Evolutionary conservation across 495 filamentous ascomycete species (phyloP).

Genomic region (Achaetomiella virescens): DNA sequence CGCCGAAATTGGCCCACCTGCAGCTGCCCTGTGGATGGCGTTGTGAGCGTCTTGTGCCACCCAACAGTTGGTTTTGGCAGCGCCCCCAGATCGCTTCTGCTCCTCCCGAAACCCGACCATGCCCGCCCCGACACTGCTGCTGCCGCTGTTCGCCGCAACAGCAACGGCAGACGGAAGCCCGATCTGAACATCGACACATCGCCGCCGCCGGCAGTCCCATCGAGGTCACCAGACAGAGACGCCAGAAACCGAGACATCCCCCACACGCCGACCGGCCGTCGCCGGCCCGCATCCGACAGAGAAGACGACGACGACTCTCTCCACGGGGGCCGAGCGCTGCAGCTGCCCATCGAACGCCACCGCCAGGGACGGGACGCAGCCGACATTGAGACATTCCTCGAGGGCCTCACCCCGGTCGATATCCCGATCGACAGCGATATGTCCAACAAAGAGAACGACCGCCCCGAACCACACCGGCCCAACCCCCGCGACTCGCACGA

Average conservation of each 20-base stretch:
- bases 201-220: slow-evolving; percentile 7
- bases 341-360: slow-evolving; percentile 8
- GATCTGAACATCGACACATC: slow-evolving; percentile 29
- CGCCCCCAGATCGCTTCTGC: slow-evolving; percentile 1
- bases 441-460: slow-evolving; percentile 27
- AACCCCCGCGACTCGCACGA: slow-evolving; percentile 72
- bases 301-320: slow-evolving; percentile 3
- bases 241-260: slow-evolving; percentile 6
- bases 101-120: slow-evolving; percentile 12
- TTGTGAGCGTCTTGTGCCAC: slow-evolving; percentile 14
- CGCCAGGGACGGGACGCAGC: slow-evolving; percentile 17
- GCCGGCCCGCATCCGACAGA: slow-evolving; percentile 17
- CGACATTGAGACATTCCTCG: slow-evolving; percentile 33
- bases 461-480: slow-evolving; percentile 27
- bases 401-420: slow-evolving; percentile 29
- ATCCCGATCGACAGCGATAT: slow-evolving; percentile 20
- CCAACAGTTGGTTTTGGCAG: slow-evolving; percentile 10
- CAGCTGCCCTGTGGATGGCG: slow-evolving; percentile 10
- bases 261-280: slow-evolving; percentile 16
- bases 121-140: slow-evolving; percentile 20
- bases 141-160: slow-evolving; percentile 15
- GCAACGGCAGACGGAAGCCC: slow-evolving; percentile 19
- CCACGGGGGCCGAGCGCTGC: slow-evolving; percentile 21
- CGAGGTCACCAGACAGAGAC: background rate
- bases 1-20: slow-evolving; percentile 1